Evolutionary conservation across 2,329 filamentous ascomycete species (phyloP), one percentile per base, ranked within the genome.

Genomic region (Fusarium foetens): DNA sequence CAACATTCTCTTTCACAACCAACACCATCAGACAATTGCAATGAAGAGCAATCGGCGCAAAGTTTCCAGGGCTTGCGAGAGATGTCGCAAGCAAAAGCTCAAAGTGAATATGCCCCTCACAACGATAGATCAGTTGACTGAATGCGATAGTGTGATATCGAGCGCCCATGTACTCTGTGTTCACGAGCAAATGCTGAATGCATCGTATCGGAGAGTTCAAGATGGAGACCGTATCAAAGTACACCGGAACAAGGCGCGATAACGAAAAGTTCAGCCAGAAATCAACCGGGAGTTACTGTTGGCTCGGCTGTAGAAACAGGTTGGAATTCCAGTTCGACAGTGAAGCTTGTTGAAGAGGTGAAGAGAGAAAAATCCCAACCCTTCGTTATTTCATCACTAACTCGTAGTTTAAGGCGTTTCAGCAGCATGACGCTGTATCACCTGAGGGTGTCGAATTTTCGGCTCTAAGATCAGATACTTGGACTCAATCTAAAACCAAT

Each of bases 321-420:
- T 10, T 67, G 57, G 57, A 70, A 63, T 6, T 55, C 66, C 3
- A 70, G 69, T 23, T 70, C 69, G 21, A 70, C 69, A 2, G 25
- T 67, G 0, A 57, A 33, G 10, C 62, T 71, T 2, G 69, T 70
- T 4, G 67, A 71, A 33, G 69, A 67, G 7, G 68, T 58, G 2
- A 23, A 29, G 3, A 27, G 1, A 52, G 6, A 0, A 36, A 21
- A 17, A 4, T 16, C 16, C 3, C 2, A 7, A 7, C 4, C 6
- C 14, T n/a, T 8, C 7, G 0, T 1, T n/a, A 2, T 8, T 2
- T 0, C 7, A 8, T 6, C 13, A 27, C 33, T 38, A n/a, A 53
- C 19, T 0, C 29, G 2, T 38, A 60, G 13, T 2, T 25, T 0
- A 5, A 51, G 48, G 48, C 49, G 0, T 52, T 52, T 27, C 13